Base-by-base conservation (phyloP, 352 stramenopile species). In the Phytophthora cryptogea region DNA sequence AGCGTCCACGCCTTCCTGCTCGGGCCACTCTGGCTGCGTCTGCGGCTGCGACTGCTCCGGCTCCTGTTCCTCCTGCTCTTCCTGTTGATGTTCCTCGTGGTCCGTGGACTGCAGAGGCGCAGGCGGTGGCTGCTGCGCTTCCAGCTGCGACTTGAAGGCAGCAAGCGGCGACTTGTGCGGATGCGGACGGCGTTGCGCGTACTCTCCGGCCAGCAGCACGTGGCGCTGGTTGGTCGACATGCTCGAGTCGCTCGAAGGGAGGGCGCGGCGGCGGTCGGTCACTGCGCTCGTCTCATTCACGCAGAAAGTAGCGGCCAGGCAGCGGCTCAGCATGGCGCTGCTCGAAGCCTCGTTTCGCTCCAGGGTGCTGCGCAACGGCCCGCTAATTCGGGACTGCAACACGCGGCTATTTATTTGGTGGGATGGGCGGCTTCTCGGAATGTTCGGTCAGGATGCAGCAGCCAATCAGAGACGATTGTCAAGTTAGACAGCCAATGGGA, bases 151-250 rank as follows among this genome's bases (percentile, higher is more conserved):
- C 41, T 46, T 71, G 41, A 74, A 74, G 10, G 51, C 66, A 0
- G 55, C 56, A 5, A 74, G 53, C 28, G 57, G 46, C 37, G 61
- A 47, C 41, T 66, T 68, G 43, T 46, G 48, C 35, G 45, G 46
- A 31, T 61, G 55, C 33, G 54, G 50, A 10, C 70, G 70, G 1
- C 70, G 66, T 26, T 70, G 53, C 4, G 53, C 66, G 47, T 78
- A 78, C 48, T 74, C 70, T 43, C 70, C 70, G 14, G 67, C 59
- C 48, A 76, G 59, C 56, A 76, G 64, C 28, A 63, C 59, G 32
- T 68, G 67, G 14, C 50, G 63, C 46, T 74, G 63, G 55, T 72
- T 70, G 20, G 49, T 51, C 28, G 54, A 67, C 63, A 70, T 72
- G 23, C 14, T 53, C 10, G 32, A 35, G 7, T 66, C 65, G 43